Evolutionary conservation across 2,329 filamentous ascomycete genomes (phyloP).

Genomic region (Sphaerulina populicola): DNA sequence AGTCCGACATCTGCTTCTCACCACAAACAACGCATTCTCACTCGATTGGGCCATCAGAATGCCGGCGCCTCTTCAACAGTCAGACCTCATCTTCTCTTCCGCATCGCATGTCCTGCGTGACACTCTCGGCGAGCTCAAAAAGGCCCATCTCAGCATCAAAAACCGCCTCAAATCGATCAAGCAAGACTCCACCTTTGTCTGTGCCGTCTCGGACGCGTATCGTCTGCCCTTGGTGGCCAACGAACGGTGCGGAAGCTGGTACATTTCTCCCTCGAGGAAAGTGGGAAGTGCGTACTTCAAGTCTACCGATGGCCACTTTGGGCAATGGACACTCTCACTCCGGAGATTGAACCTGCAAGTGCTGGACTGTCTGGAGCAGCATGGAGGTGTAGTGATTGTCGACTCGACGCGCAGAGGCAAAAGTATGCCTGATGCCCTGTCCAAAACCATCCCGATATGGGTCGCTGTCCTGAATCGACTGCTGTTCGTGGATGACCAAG

Average conservation of each 20-base stretch:
- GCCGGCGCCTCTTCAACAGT: conserved; percentile 13
- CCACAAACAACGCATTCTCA: too few relatives aligned
- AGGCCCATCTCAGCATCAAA: conserved; percentile 65
- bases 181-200: conserved; percentile 67
- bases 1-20: too few relatives aligned
- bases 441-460: conserved; percentile 92
- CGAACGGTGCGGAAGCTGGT: conserved; percentile 94
- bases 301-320: conserved; percentile 88
- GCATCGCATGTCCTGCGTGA: conserved; percentile 58
- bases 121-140: conserved; percentile 63
- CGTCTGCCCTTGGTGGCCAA: conserved; percentile 73
- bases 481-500: conserved; percentile 56
- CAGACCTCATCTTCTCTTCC: conserved; percentile 48
- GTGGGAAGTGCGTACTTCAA: conserved; percentile 84
- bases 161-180: conserved; percentile 77
- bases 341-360: conserved; percentile 78
- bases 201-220: conserved; percentile 49
- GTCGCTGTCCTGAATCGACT: conserved; percentile 73
- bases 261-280: conserved; percentile 60
- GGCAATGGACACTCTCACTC: conserved; percentile 83
- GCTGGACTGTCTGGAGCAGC: conserved; percentile 55
- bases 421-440: conserved; percentile 89
- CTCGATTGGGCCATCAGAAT: not conserved
- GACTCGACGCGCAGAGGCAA: conserved; percentile 92
- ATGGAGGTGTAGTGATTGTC: conserved; percentile 67